Base-by-base conservation (phyloP, 768 basidiomycete species). In the Holtermanniella nyarrowii region DNA sequence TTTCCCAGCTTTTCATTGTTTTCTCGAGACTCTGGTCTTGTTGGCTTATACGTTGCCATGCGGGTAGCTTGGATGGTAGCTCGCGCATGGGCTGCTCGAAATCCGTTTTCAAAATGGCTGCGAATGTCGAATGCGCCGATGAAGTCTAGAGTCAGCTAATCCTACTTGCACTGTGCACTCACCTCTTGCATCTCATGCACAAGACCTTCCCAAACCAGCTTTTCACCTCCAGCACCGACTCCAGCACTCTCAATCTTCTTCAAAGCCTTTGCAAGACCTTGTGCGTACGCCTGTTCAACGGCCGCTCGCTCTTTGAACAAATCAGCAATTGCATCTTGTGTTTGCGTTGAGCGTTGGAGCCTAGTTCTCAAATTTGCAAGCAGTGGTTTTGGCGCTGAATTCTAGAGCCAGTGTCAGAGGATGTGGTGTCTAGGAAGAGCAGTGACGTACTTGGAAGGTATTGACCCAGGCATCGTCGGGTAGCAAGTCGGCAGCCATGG, bases 1-100 rank as follows among this genome's bases (percentile, higher is more conserved):
- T 66, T 20, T 73, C 72, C 42, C 66, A 68, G 23, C 65, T 58
- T 49, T 72, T 73, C 21, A 73, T 45, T 0, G 62, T 69, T 50
- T 65, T 67, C 16, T 70, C 70, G 44, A 70, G 59, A 12, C 63
- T 66, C 13, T 52, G 23, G 25, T 72, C 68, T 41, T 65, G 59
- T 16, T 61, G 58, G 4, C 47, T 45, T 37, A 68, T 60, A 25
- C 61, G 44, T 21, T 56, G 43, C 63, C 60, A 65, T 12, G 58
- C 44, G 11, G 61, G 27, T 48, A 65, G 59, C 48, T 66, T 64
- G 24, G 41, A 59, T 4, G 62, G 58, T 45, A 73, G 51, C 22
- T 66, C 63, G 25, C 68, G 57, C 22, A 73, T 25, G 1, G 70
- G 66, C 13, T 59, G 54, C 42, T 69, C 66, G 46, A 70, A 68